Evolutionary conservation across 192 early-diverging fungal species (phyloP).

Genomic region (Dispira parvispora): DNA sequence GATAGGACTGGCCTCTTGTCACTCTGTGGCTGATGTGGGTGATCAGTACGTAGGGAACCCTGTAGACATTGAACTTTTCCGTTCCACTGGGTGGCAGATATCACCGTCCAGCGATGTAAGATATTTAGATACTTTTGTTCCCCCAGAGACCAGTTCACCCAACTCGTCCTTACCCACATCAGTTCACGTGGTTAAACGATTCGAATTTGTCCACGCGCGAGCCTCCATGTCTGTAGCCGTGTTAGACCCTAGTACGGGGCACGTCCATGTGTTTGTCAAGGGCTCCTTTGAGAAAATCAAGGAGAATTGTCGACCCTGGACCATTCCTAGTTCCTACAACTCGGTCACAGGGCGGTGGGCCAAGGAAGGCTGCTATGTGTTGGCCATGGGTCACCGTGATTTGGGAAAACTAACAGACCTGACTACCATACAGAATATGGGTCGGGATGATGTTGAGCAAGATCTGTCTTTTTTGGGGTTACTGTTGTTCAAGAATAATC

Average conservation of each 20-base stretch:
- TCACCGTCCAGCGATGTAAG: no score
- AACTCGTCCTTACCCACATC: no score
- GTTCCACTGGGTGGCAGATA: constrained; percentile 19
- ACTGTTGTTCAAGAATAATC: constrained; percentile 37
- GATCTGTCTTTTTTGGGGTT: constrained; percentile 27
- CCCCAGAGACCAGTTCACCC: not conserved
- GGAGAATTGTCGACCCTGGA: constrained; percentile 15
- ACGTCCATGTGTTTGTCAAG: constrained; percentile 40
- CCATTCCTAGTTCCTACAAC: constrained; percentile 27
- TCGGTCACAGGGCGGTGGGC: constrained; percentile 22
- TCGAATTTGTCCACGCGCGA: constrained; percentile 47
- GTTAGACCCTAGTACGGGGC: constrained; percentile 21
- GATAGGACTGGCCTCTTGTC: constrained; percentile 30
- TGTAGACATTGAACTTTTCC: constrained; percentile 54
- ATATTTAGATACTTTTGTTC: no score
- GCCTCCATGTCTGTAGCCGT: constrained; percentile 47
- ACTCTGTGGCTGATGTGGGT: constrained; percentile 33
- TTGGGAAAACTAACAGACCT: constrained; percentile 12
- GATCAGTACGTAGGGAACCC: constrained; percentile 40
- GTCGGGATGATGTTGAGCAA: constrained; percentile 27
- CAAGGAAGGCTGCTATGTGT: constrained; percentile 37
- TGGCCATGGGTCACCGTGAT: constrained; percentile 29
- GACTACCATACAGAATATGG: constrained; percentile 13
- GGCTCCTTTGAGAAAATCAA: constrained; percentile 44
- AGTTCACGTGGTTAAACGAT: constrained; percentile 30